Evolutionary conservation across 129 eudicot species (phyloP), one percentile per base, ranked within the genome.

Genomic region (Escallonia rubra): DNA sequence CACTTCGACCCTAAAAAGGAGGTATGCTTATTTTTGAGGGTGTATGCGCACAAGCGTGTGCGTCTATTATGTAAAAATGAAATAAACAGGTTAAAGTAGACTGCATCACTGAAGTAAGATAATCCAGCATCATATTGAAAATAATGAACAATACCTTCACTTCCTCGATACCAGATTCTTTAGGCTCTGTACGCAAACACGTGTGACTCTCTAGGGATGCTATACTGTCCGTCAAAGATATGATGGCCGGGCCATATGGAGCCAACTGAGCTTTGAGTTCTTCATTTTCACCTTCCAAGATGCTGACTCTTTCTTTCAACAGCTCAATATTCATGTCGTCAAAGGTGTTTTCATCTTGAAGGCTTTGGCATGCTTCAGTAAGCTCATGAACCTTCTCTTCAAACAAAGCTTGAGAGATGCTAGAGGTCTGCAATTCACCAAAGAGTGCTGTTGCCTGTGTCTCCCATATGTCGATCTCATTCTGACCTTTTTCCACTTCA

Each of bases 371-470:
- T 73, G 78, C 78, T 67, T 80, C 81, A 8, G 63, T 58, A 58
- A 89, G 96, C 76, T 88, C 98, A 51, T 54, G 72, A 41, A 84
- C 79, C 92, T 86, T 89, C 73, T 82, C 83, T 76, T 72, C 88
- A 41, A 82, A 86, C 61, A 93, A 66, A 75, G 67, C 77, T 43
- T 86, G 88, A 67, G 64, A 74, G 41, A 89, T 40, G 15, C 48
- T 59, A 6, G 74, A 82, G 38, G 74, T 63, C 79, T 86, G 95
- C 64, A 86, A 73, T 81, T 92, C 84, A 55, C 79, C 70, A 10
- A 77, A 89, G 10, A 71, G 43, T 40, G 58, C 50, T 2, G 65
- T 58, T 61, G 73, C 86, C 10, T 78, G 74, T 10, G 80, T 72
- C 74, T 88, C 96, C 91, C 86, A 80, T 45, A 73, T 56, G 66